Evolutionary conservation across 345 rosid genomes (phyloP), one percentile per base, ranked within the genome.

Genomic region (Turnera subulata): DNA sequence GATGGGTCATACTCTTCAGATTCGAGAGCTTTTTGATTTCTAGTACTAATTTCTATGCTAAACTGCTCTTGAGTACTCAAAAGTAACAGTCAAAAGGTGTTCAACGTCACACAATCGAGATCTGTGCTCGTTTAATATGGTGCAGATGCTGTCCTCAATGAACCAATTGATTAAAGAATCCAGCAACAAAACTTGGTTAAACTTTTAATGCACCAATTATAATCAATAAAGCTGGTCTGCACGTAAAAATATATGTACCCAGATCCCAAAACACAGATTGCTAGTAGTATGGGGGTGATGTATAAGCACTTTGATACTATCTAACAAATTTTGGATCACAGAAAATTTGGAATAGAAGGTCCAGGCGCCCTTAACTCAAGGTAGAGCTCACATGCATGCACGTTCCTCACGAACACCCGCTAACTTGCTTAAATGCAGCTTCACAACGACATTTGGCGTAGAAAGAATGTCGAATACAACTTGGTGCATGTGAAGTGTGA

Each of bases 341-440:
- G 40, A 65, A 68, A 44, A 10, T 33, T 22, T 25, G 1, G 55
- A 22, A 20, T 17, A 6, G n/a, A 72, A 56, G 58, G 24, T 5
- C 19, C 9, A 25, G 16, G n/a, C 62, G 55, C 67, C 69, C 77
- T 59, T 52, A 72, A 42, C 5, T 47, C 72, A 53, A 63, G 54
- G 63, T 39, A 38, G 14, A 56, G 43, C 46, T 66, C 79, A 78
- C 82, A 75, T 75, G 82, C 75, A 62, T 32, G 51, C 72, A 55
- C 63, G 67, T 78, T 65, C 10, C 62, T 62, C 63, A 20, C 44
- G 14, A 38, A 2, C 29, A 11, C 52, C 49, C 38, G n/a, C n/a
- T n/a, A n/a, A n/a, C n/a, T n/a, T n/a, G n/a, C n/a, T 55, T 33
- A 22, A 21, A 22, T 47, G 20, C 14, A 17, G 50, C 50, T 21